Percentiles rank a stretch among this genome's conserved stretches.
phyloP scores from a whole-genome alignment of 108 stramenopile genomes.

The Skeletonema menzelii region DNA sequence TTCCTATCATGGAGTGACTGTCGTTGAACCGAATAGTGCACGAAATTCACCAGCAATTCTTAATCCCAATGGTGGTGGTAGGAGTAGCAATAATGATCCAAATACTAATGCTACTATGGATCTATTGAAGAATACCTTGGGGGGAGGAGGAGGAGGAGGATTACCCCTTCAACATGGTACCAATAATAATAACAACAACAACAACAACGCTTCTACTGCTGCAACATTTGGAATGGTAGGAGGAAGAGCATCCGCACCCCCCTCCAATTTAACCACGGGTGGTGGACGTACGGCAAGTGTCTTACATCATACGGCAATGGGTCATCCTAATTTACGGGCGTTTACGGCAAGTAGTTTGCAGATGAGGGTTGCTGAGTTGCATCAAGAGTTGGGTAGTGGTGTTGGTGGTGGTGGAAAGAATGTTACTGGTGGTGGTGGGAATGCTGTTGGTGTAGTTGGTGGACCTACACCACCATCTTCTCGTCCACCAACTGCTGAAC shows the following conservation, averaged over 20 bases:
- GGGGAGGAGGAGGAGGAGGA: background rate
- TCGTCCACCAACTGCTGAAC: background rate
- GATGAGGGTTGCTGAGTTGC: conserved; percentile 45
- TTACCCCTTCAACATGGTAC: too few species aligned
- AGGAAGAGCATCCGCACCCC: conserved; percentile 15
- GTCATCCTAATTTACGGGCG: conserved; percentile 26
- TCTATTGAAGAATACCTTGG: background rate
- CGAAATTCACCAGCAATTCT: conserved; percentile 41
- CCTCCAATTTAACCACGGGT: background rate
- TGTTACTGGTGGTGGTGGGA: background rate
- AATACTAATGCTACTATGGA: too few species aligned
- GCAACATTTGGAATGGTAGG: background rate
- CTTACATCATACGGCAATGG: background rate
- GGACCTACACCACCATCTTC: background rate
- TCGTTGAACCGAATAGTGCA: conserved; percentile 61
- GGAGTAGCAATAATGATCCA: background rate
- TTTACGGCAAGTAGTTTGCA: conserved; percentile 31
- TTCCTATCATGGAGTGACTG: conserved; percentile 57
- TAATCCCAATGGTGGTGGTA: background rate
- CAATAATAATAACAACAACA: background rate
- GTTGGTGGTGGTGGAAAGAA: conserved; percentile 3
- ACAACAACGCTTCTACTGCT: background rate
- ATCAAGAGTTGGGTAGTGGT: conserved; percentile 33
- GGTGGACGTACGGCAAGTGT: background rate
- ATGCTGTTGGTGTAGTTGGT: background rate